Conservation (phyloP, 768 basidiomycete genomes). For the Lactarius tabidus region DNA sequence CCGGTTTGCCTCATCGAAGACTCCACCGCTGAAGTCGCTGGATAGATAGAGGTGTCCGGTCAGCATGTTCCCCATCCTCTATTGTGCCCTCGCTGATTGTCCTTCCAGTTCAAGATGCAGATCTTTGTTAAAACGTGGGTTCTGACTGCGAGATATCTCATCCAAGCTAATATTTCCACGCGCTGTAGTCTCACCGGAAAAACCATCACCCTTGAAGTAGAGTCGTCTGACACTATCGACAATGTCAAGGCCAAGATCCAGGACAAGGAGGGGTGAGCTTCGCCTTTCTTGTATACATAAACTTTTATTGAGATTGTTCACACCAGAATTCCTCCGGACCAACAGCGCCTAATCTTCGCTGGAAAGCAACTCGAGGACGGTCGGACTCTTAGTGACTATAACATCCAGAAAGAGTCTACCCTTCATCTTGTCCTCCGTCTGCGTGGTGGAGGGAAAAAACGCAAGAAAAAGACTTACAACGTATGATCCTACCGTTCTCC, state of each 20-base stretch:
- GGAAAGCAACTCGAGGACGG: slow-evolving; percentile 99
- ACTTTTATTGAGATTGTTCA: slow-evolving; percentile 15
- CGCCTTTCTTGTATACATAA: background rate
- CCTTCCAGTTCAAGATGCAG: slow-evolving; percentile 60
- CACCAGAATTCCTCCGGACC: slow-evolving; percentile 81
- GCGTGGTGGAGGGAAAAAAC: slow-evolving; percentile 99
- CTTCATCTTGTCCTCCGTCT: slow-evolving; percentile 96
- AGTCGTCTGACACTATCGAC: slow-evolving; percentile 96
- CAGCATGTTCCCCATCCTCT: slow-evolving; percentile 13
- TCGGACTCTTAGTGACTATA: slow-evolving; percentile 91
- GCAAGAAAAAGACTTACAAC: slow-evolving; percentile 99
- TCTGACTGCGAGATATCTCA: background rate
- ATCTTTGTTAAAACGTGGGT: slow-evolving; percentile 97
- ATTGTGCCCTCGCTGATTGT: slow-evolving; percentile 8
- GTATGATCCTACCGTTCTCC: slow-evolving; percentile 41
- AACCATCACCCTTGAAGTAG: slow-evolving; percentile 97
- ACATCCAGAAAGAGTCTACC: slow-evolving; percentile 99
- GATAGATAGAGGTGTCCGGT: slow-evolving; percentile 78
- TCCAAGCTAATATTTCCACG: slow-evolving; percentile 17
- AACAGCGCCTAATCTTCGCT: slow-evolving; percentile 97
- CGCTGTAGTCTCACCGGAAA: slow-evolving; percentile 86
- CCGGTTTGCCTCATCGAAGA: slow-evolving; percentile 79
- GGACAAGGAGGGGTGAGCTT: slow-evolving; percentile 87
- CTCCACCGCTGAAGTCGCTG: slow-evolving; percentile 88
- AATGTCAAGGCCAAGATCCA: slow-evolving; percentile 98